Base-by-base conservation (phyloP, 2,329 filamentous ascomycete genomes). In the Hypoxylon rubiginosum region DNA sequence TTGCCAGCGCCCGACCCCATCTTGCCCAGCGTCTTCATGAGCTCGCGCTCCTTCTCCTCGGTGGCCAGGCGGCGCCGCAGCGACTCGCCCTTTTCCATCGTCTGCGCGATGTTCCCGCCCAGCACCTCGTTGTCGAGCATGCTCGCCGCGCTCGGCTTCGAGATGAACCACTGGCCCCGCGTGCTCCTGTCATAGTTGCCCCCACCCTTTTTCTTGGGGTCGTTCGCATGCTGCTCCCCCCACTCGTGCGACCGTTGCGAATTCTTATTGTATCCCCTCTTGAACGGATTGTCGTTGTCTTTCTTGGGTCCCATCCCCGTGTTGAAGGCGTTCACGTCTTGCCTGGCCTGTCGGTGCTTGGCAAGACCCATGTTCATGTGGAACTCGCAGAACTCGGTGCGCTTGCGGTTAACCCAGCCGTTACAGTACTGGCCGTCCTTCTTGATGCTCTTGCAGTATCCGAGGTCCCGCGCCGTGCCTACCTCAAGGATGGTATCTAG, bases 401-500 rank as follows among this genome's bases (percentile, higher is more conserved):
- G 92, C 57, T 93, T 89, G 70, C 88, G 89, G 78, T 99, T 95
- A 64, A 99, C 85, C 96, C 96, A 99, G 28, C 87, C 82, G 34
- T 87, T 89, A 78, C 96, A 99, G 50, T 86, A 82, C 61, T 92
- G 86, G 41, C 96, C 95, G 75, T 97, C 93, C 74, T 92, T 95
- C 77, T 92, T 93, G 68, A 93, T 82, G 6, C 90, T 89, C 76
- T 94, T 93, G 80, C 96, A 99, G 77, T 91, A 97, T 1, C 92
- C 94, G 2, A 99, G 82, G 78, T 99, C 95, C 51, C 94, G 86
- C 10, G 94, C 89, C 21, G 85, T 88, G 41, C 97, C 96, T 56
- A 99, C 87, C 77, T 99, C 97, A 13, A 99, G 87, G 36, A 99
- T 89, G 0, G 91, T 95, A 75, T 99, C 96, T 34, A 91, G 92